A percentile compares a stretch with the other conserved stretches of the same genome.
Evolutionary conservation across 73 alveolate species (phyloP).

Genomic region (Halteria grandinella): DNA sequence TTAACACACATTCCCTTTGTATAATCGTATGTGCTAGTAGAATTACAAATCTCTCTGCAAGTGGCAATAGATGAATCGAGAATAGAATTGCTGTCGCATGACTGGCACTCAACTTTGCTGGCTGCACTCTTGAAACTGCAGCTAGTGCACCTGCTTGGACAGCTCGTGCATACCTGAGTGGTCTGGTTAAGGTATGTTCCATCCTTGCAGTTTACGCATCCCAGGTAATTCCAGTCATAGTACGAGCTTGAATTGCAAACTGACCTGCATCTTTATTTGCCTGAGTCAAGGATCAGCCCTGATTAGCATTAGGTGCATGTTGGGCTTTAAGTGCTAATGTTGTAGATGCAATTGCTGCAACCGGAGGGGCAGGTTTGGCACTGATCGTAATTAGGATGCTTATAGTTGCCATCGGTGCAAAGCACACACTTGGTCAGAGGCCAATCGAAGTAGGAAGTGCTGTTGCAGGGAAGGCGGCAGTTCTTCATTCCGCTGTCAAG

Average conservation of each 20-base stretch:
- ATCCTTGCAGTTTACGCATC: conserved; percentile 7
- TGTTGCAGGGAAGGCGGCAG: conserved; percentile 18
- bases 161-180: background rate
- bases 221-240: background rate
- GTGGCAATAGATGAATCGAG: too few relatives aligned
- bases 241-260: background rate
- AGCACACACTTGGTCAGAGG: background rate
- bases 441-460: conserved; percentile 30
- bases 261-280: background rate
- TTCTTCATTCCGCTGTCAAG: background rate
- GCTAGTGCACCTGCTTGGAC: conserved; percentile 13
- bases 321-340: background rate
- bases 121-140: background rate
- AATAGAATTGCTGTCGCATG: too few relatives aligned
- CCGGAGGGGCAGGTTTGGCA: conserved; percentile 46
- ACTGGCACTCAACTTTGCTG: too few relatives aligned
- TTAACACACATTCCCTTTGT: too few relatives aligned
- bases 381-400: background rate
- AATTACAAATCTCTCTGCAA: too few relatives aligned
- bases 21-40: too few relatives aligned
- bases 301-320: background rate
- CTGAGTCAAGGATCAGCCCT: background rate
- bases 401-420: background rate
- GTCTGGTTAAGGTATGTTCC: background rate
- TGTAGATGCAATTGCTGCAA: background rate